Conservation (phyloP, 768 basidiomycete genomes). For the Lactarius vividus region DNA sequence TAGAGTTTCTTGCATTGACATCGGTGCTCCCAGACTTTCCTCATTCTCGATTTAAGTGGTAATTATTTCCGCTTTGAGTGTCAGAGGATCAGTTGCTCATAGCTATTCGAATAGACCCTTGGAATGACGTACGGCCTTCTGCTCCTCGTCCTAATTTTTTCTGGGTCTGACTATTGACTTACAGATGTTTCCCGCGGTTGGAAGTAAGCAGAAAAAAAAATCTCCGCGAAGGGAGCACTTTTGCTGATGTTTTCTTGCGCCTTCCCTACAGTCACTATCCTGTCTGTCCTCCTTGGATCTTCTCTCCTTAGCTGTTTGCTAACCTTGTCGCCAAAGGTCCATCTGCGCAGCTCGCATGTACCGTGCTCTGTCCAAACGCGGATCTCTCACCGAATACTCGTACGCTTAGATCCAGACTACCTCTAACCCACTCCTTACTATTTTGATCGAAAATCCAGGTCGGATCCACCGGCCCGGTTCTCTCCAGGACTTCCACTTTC, state of each 20-base stretch:
- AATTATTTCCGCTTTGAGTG: not conserved
- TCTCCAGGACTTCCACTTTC: not conserved
- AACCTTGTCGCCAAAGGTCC: not conserved
- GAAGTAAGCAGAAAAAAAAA: not conserved
- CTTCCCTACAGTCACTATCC: not conserved
- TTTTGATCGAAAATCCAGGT: not conserved
- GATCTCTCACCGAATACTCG: conserved; percentile 16
- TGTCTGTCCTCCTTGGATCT: not conserved
- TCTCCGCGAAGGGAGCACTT: not conserved
- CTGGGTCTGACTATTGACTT: not conserved
- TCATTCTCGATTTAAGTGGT: conserved; percentile 12
- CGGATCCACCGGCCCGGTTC: not conserved
- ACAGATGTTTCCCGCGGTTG: conserved; percentile 8
- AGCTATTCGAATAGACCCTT: conserved; percentile 3
- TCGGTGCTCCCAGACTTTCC: conserved; percentile 1
- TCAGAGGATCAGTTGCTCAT: not conserved
- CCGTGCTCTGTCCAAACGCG: not conserved
- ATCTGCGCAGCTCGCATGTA: conserved; percentile 7
- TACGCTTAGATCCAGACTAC: conserved; percentile 1
- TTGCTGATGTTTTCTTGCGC: not conserved
- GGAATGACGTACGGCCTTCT: conserved; percentile 4
- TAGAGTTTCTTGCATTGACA: not conserved
- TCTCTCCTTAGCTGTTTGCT: not conserved
- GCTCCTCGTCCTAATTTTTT: not conserved
- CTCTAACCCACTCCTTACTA: not conserved